Base-by-base conservation (phyloP, 805 yeast genomes). In the Starmerella powellii region DNA sequence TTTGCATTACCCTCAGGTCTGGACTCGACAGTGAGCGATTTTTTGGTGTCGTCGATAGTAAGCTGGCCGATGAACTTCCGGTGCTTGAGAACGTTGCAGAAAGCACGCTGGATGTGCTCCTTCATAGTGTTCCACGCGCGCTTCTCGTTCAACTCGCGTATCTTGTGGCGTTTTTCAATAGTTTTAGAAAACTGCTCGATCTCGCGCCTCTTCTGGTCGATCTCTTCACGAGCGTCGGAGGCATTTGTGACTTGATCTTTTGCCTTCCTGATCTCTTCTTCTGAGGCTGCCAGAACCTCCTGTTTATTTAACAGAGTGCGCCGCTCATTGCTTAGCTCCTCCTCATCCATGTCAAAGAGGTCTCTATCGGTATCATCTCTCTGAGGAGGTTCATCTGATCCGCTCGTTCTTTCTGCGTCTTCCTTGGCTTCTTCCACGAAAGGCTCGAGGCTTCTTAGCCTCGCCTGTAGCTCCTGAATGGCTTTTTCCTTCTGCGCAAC, bases 61-160 rank as follows among this genome's bases (percentile, higher is more conserved):
- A 91, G 66, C 38, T 70, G 66, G 11, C 96, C 97, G 6, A 71
- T 67, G 57, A 81, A 86, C 3, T 81, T 80, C 60, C 96, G 65
- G 48, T 41, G 62, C 53, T 40, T 67, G 56, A 35, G 71, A 58
- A 37, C n/a, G 27, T 4, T 18, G 15, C 13, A 2, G 8, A 29
- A 42, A 50, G 4, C 12, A 20, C 8, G 15, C 12, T 8, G 15
- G 30, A 50, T 49, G 11, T n/a, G n/a, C 4, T 2, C 8, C 21
- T 49, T 49, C 13, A 41, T 19, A 8, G 17, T 12, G 1, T 34
- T n/a, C 54, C 54, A 50, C 6, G 34, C 34, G 2, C 40, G 21
- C n/a, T 30, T 20, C 31, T 37, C 42, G 26, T 47, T 42, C 6
- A 11, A 29, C 15, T 23, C 36, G 11, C 53, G 41, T 17, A 11